Percentiles rank a stretch among this genome's conserved stretches.
Conservation (phyloP, 2,329 filamentous ascomycete genomes). For the Aspergillus alliaceus region DNA sequence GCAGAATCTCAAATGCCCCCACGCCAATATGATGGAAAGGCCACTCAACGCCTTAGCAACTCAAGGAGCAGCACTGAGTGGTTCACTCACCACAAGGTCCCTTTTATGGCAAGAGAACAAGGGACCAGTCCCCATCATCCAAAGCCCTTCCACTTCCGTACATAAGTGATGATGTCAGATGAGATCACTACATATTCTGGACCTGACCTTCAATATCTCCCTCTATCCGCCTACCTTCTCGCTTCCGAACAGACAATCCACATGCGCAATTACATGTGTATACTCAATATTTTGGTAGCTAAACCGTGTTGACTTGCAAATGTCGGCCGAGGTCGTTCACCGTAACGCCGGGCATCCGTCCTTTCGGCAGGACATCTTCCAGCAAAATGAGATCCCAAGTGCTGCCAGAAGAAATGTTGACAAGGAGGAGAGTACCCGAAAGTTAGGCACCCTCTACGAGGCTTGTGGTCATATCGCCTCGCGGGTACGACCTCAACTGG, state of each 20-base stretch:
- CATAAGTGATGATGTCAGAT: background rate
- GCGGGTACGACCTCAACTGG: background rate
- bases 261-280: background rate
- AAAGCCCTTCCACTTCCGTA: background rate
- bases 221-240: too few species aligned
- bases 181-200: background rate
- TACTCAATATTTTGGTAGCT: background rate
- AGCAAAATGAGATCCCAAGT: too few species aligned
- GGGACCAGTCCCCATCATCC: background rate
- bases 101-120: background rate
- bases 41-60: background rate
- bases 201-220: too few species aligned
- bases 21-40: background rate
- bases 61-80: background rate
- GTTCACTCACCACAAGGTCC: background rate
- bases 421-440: too few species aligned
- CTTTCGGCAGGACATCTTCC: background rate
- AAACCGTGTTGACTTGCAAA: background rate
- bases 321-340: background rate
- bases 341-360: background rate
- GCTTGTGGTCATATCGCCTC: slow-evolving; percentile 31
- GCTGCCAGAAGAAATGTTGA: too few species aligned
- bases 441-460: background rate
- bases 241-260: too few species aligned
- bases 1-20: too few species aligned